These are phyloP conservation scores for Pontederia paniculata DNA, from an alignment of 176 grass and related monocot species.

Conservation along the genomic window DNA sequence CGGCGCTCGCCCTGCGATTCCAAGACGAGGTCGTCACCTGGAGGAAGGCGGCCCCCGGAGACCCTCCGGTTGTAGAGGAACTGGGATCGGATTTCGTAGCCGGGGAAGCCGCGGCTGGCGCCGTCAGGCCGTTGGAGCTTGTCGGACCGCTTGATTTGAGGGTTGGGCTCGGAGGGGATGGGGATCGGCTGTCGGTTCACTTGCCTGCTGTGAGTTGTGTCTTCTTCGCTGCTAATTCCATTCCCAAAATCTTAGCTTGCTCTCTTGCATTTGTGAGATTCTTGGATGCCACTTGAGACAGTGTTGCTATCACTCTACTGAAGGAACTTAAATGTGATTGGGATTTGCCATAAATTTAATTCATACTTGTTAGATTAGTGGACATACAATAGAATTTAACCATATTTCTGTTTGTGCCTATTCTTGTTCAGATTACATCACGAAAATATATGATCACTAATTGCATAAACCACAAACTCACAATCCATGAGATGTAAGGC, in stretches of 20 bases:
- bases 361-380: too few species aligned
- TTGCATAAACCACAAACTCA: too few species aligned
- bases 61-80: conserved; percentile 37
- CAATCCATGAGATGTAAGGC: too few species aligned
- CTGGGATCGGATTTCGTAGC: conserved; percentile 43
- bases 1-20: conserved; percentile 15
- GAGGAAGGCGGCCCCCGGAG: conserved; percentile 14
- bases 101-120: conserved; percentile 20
- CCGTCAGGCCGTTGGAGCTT: conserved; percentile 56
- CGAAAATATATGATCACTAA: too few species aligned
- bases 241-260: neutral
- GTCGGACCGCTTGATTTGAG: conserved; percentile 60
- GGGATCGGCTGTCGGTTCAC: conserved; percentile 41
- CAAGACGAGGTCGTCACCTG: conserved; percentile 49
- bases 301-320: too few species aligned
- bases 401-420: too few species aligned
- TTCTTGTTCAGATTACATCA: too few species aligned
- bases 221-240: neutral
- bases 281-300: neutral
- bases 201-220: conserved; percentile 57
- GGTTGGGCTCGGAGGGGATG: conserved; percentile 18
- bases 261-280: neutral
- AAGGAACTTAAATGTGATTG: too few species aligned
- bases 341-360: too few species aligned
- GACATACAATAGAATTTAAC: too few species aligned